These are phyloP conservation scores for Gossypium schwendimanii DNA, from an alignment of 441 rosid genomes.

Conservation along the genomic window DNA sequence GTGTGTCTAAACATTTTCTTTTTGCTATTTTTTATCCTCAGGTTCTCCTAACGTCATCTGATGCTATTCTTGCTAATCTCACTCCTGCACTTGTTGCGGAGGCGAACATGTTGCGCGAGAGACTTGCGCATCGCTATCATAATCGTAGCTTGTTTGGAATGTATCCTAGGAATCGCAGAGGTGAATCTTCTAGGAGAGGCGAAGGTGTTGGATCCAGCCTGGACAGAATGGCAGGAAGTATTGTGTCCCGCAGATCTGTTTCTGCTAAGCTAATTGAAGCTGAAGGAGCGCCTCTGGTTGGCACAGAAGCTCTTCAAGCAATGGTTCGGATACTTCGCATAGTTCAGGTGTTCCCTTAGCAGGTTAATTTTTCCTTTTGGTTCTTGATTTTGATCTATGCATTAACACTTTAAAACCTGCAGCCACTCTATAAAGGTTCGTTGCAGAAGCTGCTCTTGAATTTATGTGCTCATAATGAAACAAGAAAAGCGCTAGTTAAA, in stretches of 20 bases:
- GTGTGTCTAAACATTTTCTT: background rate
- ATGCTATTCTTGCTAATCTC: slow-evolving; percentile 95
- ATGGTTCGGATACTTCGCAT: slow-evolving; percentile 85
- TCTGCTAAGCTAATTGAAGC: slow-evolving; percentile 75
- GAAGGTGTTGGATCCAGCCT: slow-evolving; percentile 68
- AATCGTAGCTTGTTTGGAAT: slow-evolving; percentile 83
- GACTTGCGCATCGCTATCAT: slow-evolving; percentile 88
- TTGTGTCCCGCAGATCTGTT: slow-evolving; percentile 58
- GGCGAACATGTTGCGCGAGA: slow-evolving; percentile 97
- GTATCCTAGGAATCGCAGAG: slow-evolving; percentile 94
- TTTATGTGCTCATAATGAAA: slow-evolving; percentile 83
- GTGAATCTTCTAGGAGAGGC: slow-evolving; percentile 85
- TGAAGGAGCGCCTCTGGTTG: slow-evolving; percentile 87
- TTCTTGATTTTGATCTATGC: slow-evolving; percentile 4
- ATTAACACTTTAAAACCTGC: slow-evolving; percentile 23
- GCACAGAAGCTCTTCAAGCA: slow-evolving; percentile 71
- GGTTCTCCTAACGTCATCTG: slow-evolving; percentile 95
- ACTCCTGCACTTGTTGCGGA: slow-evolving; percentile 98
- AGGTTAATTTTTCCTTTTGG: background rate
- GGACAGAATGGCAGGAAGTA: slow-evolving; percentile 52
- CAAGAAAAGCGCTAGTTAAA: slow-evolving; percentile 71
- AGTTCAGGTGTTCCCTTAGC: slow-evolving; percentile 61
- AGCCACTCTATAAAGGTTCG: slow-evolving; percentile 94
- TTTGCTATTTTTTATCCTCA: slow-evolving; percentile 23
- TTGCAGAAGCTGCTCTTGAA: slow-evolving; percentile 92